These are phyloP conservation scores for Cucurbita argyrosperma DNA, from an alignment of 306 rosid species.

Conservation along the genomic window DNA sequence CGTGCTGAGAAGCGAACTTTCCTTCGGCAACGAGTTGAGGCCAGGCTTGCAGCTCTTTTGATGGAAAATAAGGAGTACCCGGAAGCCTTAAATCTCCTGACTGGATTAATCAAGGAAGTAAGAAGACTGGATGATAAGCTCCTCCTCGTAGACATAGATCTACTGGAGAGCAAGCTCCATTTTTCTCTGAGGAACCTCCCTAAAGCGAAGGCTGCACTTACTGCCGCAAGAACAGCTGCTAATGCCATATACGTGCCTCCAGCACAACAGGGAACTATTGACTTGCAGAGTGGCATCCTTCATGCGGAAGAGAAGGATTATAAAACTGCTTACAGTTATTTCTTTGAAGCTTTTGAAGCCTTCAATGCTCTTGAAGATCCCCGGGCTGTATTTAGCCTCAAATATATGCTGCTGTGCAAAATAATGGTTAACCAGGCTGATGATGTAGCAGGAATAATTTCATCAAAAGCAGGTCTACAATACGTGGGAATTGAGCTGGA, in stretches of 20 bases:
- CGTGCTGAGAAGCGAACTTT: slow-evolving; percentile 85
- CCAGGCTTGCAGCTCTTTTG: slow-evolving; percentile 85
- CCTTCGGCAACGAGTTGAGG: slow-evolving; percentile 84
- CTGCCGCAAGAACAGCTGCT: slow-evolving; percentile 95
- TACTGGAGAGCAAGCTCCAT: slow-evolving; percentile 88
- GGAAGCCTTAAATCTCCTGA: slow-evolving; percentile 71
- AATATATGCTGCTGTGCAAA: slow-evolving; percentile 82
- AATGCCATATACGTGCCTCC: slow-evolving; percentile 93
- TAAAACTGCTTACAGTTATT: slow-evolving; percentile 79
- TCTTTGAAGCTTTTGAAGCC: slow-evolving; percentile 92
- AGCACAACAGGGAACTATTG: slow-evolving; percentile 92
- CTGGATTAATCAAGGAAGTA: slow-evolving; percentile 81
- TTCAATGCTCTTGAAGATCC: slow-evolving; percentile 87
- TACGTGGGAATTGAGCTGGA: slow-evolving; percentile 83
- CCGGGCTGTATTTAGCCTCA: slow-evolving; percentile 83
- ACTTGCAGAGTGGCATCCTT: slow-evolving; percentile 90
- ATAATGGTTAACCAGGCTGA: slow-evolving; percentile 93
- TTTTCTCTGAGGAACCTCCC: slow-evolving; percentile 91
- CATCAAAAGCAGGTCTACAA: slow-evolving; percentile 80
- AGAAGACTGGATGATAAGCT: slow-evolving; percentile 94
- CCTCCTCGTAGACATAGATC: slow-evolving; percentile 87
- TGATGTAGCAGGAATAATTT: slow-evolving; percentile 70
- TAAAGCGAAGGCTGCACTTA: slow-evolving; percentile 88
- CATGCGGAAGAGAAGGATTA: slow-evolving; percentile 94
- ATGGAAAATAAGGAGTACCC: slow-evolving; percentile 85